Base-by-base conservation (phyloP, 768 basidiomycete species). In the Gloeophyllum trabeum region DNA sequence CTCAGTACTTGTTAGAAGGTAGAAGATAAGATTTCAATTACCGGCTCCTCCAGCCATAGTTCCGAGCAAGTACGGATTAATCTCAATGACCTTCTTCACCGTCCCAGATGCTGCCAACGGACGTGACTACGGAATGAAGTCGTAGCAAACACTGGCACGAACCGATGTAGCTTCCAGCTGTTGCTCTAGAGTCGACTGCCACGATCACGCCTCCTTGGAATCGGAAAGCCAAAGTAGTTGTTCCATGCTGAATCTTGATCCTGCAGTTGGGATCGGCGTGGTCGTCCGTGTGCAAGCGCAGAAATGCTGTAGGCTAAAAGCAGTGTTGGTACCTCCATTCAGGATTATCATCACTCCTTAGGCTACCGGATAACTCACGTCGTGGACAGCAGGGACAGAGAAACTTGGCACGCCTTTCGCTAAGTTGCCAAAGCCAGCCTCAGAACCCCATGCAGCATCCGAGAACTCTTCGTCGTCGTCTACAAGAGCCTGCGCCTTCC, bases 11-110 rank as follows among this genome's bases (percentile, higher is more conserved):
- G 7, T 6, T 35, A 3, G 28, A 13, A 38, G 7, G 14, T 20
- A 3, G 23, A 24, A 18, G 26, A 43, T 2, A 26, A 24, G 14
- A 23, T 32, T 41, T 19, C 40, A 69, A 73, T 50, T 56, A 81
- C 92, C 94, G 52, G 96, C 96, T 62, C 94, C 94, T 63, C 96
- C 96, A 48, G 96, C 96, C 94, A 99, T 98, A 1, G 96, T 99
- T 47, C 96, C 96, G n/a, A 99, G 75, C 39, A 99, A 65, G 67
- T 92, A 98, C 32, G 90, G 90, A 66, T 98, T 98, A 64, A 99
- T 99, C 67, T 99, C 96, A 53, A 99, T 98, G 49, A 99, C 93
- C 70, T 97, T 99, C 73, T 94, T 98, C 48, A 99, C 90, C 13
- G 94, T 98, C 42, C 94, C 93, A 16, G 83, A 90, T 0, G 94